Conservation (phyloP, 768 basidiomycete genomes). For the Hortiboletus campestris region DNA sequence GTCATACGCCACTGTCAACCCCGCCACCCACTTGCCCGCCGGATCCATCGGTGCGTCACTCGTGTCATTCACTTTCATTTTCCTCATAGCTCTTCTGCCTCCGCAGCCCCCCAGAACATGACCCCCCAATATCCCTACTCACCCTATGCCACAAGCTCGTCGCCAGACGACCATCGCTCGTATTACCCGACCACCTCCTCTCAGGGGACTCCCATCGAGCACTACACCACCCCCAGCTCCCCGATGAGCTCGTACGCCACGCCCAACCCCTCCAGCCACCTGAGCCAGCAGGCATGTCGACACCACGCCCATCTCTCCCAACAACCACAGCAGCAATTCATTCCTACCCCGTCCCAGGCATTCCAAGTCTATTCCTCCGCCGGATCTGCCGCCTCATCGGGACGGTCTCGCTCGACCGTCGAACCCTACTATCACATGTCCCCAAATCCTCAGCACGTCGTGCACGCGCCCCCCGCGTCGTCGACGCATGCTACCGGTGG, state of each 20-base stretch:
- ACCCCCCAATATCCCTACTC: slow-evolving; percentile 21
- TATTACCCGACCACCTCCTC: slow-evolving; percentile 25
- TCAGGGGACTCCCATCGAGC: slow-evolving; percentile 17
- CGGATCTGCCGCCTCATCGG: slow-evolving; percentile 23
- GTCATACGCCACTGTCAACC: slow-evolving; percentile 27
- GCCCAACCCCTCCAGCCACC: slow-evolving; percentile 12
- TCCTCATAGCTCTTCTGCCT: slow-evolving; percentile 1
- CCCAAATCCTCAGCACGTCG: slow-evolving; percentile 35
- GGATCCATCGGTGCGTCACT: slow-evolving; percentile 29
- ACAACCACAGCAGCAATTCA: slow-evolving; percentile 36
- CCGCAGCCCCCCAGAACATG: slow-evolving; percentile 21
- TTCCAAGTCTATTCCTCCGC: slow-evolving; percentile 35
- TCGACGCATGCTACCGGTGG: slow-evolving; percentile 11
- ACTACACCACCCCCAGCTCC: slow-evolving; percentile 21
- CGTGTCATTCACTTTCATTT: slow-evolving; percentile 6
- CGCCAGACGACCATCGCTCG: slow-evolving; percentile 21
- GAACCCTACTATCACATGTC: slow-evolving; percentile 43
- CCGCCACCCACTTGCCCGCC: slow-evolving; percentile 18
- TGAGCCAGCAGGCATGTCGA: slow-evolving; percentile 16
- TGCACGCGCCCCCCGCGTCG: slow-evolving; percentile 15
- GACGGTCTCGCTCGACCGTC: slow-evolving; percentile 29
- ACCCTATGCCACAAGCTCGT: slow-evolving; percentile 16
- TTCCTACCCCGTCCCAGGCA: slow-evolving; percentile 49
- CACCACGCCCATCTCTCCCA: slow-evolving; percentile 16
- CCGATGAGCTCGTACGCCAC: slow-evolving; percentile 23